phyloP scores from a whole-genome alignment of 192 early-diverging fungal species.

The Backusella luteola region DNA sequence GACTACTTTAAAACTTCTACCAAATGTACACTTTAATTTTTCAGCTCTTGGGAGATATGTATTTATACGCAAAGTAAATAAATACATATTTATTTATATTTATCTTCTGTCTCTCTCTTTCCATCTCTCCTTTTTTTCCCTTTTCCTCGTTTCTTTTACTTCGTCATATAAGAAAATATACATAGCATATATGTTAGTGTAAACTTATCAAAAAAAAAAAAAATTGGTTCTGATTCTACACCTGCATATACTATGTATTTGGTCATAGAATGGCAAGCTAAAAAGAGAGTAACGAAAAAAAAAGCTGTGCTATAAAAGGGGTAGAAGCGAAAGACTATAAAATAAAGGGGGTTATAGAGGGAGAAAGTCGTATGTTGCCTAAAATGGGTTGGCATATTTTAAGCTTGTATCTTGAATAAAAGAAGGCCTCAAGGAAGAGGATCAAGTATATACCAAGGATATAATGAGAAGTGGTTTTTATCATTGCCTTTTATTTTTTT shows the following conservation, averaged over 20 bases:
- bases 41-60: background rate
- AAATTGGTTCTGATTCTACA: too few species aligned
- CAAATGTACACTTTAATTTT: background rate
- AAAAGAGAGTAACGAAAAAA: background rate
- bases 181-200: background rate
- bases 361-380: background rate
- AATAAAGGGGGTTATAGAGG: background rate
- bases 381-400: background rate
- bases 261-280: background rate
- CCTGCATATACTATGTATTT: background rate
- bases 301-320: background rate
- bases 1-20: background rate
- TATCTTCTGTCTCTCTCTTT: background rate
- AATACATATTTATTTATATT: background rate
- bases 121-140: background rate
- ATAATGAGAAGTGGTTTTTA: too few species aligned
- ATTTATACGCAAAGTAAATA: background rate
- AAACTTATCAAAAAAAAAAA: background rate
- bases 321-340: background rate
- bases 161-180: background rate
- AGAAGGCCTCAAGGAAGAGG: background rate
- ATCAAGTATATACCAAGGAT: too few species aligned
- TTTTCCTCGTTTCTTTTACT: background rate
- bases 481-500: too few species aligned
- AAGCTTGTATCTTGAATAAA: background rate